Base-by-base conservation (phyloP, 2,329 filamentous ascomycete genomes). In the Trichothecium roseum region DNA sequence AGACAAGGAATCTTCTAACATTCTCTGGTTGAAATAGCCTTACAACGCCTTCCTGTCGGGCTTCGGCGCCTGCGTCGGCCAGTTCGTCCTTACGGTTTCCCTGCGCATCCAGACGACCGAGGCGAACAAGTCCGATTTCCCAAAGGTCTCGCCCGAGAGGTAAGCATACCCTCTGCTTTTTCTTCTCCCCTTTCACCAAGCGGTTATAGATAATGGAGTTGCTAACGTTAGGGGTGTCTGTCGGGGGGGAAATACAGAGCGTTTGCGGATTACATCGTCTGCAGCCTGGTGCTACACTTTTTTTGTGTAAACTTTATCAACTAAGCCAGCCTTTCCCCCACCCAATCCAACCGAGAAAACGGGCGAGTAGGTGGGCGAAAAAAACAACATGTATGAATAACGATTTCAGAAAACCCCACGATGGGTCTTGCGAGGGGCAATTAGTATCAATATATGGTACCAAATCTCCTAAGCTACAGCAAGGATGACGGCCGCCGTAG, bases 241-340 rank as follows among this genome's bases (percentile, higher is more conserved):
- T 10, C 20, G 20, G 10, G 20, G 20, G 10, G 20, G 20, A 10
- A 10, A 10, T 37, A 38, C 47, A 93, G 87, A 58, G 89, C 91
- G 28, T 98, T 98, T 60, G 88, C 91, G 54, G 91, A 98, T 64
- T 98, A 83, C 56, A 72, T 98, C 41, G 85, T 95, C 49, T 91
- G 89, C 57, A 95, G 88, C 60, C 60, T 98, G 58, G 85, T 96
- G 56, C 66, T 96, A 59, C 91, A 98, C 68, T 94, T 96, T 67
- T 98, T 98, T 72, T 95, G 88, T 64, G 79, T 96, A 58, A 98
- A 98, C 73, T 98, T 98, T 62, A 96, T 98, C 69, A 98, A 98
- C 73, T 98, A 71, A 68, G 45, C 38, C n/a, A 32, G 14, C 20
- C 6, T 10, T 24, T 24, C 10, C 10, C 20, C 20, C 20, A 6